These are phyloP conservation scores for Fistulinella cinereoalba DNA, from an alignment of 1,284 basidiomycete species.

Conservation along the genomic window DNA sequence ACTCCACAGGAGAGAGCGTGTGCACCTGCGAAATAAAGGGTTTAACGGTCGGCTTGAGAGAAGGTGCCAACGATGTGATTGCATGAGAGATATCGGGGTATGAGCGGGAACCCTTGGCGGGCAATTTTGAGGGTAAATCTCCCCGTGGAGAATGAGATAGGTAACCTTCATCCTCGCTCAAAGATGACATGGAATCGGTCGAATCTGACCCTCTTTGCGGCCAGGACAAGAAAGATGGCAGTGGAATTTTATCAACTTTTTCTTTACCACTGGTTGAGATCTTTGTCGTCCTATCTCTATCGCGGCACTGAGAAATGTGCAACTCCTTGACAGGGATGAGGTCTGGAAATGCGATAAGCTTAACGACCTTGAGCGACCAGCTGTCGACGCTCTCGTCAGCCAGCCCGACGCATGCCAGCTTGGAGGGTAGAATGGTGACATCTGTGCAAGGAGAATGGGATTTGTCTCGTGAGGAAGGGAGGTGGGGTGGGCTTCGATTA, in stretches of 20 bases:
- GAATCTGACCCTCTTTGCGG: constrained; percentile 24
- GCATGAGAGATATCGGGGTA: constrained; percentile 40
- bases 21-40: constrained; percentile 30
- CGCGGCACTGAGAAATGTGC: constrained; percentile 2
- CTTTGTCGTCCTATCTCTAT: constrained; percentile 1
- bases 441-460: constrained; percentile 47
- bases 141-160: constrained; percentile 52
- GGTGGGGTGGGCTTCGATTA: constrained; percentile 8
- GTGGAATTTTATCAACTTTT: constrained; percentile 11
- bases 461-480: constrained; percentile 31
- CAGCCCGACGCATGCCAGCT: constrained; percentile 57
- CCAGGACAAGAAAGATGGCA: constrained; percentile 24
- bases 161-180: constrained; percentile 48
- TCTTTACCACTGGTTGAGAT: constrained; percentile 9
- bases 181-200: constrained; percentile 28
- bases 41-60: constrained; percentile 37
- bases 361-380: constrained; percentile 72
- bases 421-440: constrained; percentile 49
- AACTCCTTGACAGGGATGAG: constrained; percentile 44
- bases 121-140: constrained; percentile 35
- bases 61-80: constrained; percentile 21
- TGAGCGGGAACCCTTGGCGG: constrained; percentile 39
- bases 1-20: constrained; percentile 23
- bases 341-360: constrained; percentile 70
- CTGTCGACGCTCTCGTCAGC: constrained; percentile 62